Conservation (phyloP, 2,329 filamentous ascomycete genomes). For the Chrysoporthe deuterocubensis region DNA sequence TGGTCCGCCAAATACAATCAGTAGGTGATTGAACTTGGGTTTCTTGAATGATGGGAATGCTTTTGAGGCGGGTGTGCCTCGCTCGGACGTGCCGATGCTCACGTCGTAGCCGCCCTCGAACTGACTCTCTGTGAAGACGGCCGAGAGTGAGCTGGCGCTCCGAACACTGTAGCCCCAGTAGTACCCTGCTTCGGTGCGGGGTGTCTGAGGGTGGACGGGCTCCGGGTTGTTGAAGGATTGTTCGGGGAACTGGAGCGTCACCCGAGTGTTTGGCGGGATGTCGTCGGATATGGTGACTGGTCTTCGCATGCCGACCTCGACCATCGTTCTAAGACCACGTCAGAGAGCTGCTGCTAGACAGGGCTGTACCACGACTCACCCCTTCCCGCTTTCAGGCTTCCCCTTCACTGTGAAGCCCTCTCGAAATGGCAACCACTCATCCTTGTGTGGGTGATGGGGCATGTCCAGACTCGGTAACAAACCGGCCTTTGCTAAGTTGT, state of each 20-base stretch:
- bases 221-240: slow-evolving; percentile 52
- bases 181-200: slow-evolving; percentile 76
- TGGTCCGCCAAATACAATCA: slow-evolving; percentile 82
- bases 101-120: slow-evolving; percentile 81
- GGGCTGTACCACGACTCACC: slow-evolving; percentile 32
- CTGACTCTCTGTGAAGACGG: slow-evolving; percentile 76
- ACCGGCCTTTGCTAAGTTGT: slow-evolving; percentile 75
- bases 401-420: slow-evolving; percentile 71
- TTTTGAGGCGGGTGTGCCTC: slow-evolving; percentile 59
- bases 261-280: slow-evolving; percentile 71
- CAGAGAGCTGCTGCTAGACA: background rate
- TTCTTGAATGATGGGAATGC: slow-evolving; percentile 50
- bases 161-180: slow-evolving; percentile 85
- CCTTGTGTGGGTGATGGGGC: slow-evolving; percentile 77
- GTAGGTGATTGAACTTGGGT: slow-evolving; percentile 67
- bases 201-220: slow-evolving; percentile 69
- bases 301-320: slow-evolving; percentile 61
- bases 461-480: slow-evolving; percentile 79
- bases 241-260: slow-evolving; percentile 70
- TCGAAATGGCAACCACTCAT: slow-evolving; percentile 79
- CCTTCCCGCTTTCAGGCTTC: slow-evolving; percentile 44
- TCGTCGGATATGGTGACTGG: slow-evolving; percentile 59
- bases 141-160: slow-evolving; percentile 66
- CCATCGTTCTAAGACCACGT: slow-evolving; percentile 50
- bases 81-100: slow-evolving; percentile 82